Conservation (phyloP, 768 basidiomycete species). For the Lanmaoa rubissima region DNA sequence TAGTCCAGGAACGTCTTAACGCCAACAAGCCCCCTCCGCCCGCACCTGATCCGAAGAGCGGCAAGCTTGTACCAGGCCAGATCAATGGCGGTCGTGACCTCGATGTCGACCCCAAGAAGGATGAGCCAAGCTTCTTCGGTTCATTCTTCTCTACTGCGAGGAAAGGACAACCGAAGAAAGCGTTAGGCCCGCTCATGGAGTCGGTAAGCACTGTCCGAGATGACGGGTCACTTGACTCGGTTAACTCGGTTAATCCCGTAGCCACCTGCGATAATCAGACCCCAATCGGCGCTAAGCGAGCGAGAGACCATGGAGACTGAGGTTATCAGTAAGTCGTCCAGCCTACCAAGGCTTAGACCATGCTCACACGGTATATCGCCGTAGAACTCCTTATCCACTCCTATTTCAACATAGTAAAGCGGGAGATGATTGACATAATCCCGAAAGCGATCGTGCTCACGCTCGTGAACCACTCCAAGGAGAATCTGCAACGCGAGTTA, state of each 20-base stretch:
- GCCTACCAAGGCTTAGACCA: neutral
- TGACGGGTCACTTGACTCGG: slow-evolving; percentile 13
- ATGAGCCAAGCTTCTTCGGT: slow-evolving; percentile 90
- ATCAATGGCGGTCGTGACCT: slow-evolving; percentile 94
- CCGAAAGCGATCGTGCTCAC: slow-evolving; percentile 93
- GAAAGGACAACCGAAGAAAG: slow-evolving; percentile 64
- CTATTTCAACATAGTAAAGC: slow-evolving; percentile 98
- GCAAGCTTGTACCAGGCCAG: slow-evolving; percentile 56
- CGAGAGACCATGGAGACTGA: slow-evolving; percentile 98
- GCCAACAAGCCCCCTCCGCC: slow-evolving; percentile 70
- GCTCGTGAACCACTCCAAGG: slow-evolving; percentile 90
- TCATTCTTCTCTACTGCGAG: slow-evolving; percentile 84
- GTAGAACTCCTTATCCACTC: slow-evolving; percentile 93
- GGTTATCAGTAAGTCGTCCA: slow-evolving; percentile 85
- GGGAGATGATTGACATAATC: slow-evolving; percentile 99
- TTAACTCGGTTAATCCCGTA: slow-evolving; percentile 27
- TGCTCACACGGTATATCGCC: slow-evolving; percentile 1
- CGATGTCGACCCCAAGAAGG: slow-evolving; percentile 85
- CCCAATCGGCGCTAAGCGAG: slow-evolving; percentile 88
- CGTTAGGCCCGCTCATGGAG: slow-evolving; percentile 52
- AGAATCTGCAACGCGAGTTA: slow-evolving; percentile 90
- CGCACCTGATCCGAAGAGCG: slow-evolving; percentile 62
- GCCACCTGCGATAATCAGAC: slow-evolving; percentile 85
- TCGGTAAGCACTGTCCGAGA: slow-evolving; percentile 38
- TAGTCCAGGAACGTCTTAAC: slow-evolving; percentile 80